Evolutionary conservation across 2,329 filamentous ascomycete genomes (phyloP).

Genomic region (Emericellopsis cladophorae): DNA sequence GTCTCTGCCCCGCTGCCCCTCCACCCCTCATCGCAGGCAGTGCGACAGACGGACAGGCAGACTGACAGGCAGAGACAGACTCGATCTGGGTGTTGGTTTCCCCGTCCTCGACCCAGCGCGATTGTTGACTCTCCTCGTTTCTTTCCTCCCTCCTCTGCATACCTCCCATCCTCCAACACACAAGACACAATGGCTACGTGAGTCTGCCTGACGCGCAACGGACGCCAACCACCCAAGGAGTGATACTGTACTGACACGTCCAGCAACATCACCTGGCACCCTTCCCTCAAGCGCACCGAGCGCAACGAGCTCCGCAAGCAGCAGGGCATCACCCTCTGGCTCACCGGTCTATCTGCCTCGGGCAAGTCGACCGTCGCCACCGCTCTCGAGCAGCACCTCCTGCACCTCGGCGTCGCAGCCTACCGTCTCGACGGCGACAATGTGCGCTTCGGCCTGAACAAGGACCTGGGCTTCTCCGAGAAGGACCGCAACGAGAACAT

Average conservation of each 20-base stretch:
- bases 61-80: too few species aligned
- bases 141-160: not conserved
- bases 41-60: too few species aligned
- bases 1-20: not conserved
- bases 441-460: slow-evolving; percentile 94
- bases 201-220: too few species aligned
- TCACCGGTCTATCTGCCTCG: slow-evolving; percentile 89
- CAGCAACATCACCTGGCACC: slow-evolving; percentile 88
- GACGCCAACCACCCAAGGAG: too few species aligned
- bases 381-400: slow-evolving; percentile 90
- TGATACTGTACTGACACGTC: slow-evolving; percentile 1
- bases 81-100: too few species aligned
- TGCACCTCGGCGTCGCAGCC: slow-evolving; percentile 69
- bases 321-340: slow-evolving; percentile 90
- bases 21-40: not conserved
- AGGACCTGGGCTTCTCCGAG: slow-evolving; percentile 90
- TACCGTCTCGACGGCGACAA: slow-evolving; percentile 98
- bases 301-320: slow-evolving; percentile 67
- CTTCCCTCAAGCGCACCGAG: slow-evolving; percentile 66
- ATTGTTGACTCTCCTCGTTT: too few species aligned
- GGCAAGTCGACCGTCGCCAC: slow-evolving; percentile 97
- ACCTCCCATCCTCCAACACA: not conserved
- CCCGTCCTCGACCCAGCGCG: too few species aligned
- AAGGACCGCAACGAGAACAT: slow-evolving; percentile 96
- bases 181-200: slow-evolving; percentile 19